A percentile compares a stretch with the other conserved stretches of the same genome.
Conservation (phyloP, 2,329 filamentous ascomycete genomes). For the Fusarium sp. region DNA sequence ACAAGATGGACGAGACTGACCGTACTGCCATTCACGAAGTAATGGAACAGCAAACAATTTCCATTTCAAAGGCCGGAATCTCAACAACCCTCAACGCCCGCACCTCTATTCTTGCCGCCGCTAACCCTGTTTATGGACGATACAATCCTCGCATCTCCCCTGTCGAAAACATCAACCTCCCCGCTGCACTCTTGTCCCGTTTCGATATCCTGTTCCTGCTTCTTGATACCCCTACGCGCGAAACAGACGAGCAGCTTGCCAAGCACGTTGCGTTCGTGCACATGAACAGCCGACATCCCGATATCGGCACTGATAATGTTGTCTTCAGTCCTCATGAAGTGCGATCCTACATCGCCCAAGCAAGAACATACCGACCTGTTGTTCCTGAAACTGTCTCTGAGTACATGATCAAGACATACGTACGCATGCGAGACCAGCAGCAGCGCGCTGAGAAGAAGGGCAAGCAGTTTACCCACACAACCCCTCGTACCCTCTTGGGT, state of each 20-base stretch:
- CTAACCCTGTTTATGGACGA: slow-evolving; percentile 95
- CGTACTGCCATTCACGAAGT: slow-evolving; percentile 87
- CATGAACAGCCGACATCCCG: slow-evolving; percentile 94
- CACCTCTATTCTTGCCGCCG: slow-evolving; percentile 93
- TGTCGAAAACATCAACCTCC: slow-evolving; percentile 98
- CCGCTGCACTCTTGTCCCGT: slow-evolving; percentile 94
- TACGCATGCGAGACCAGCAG: slow-evolving; percentile 91
- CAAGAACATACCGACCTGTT: slow-evolving; percentile 85
- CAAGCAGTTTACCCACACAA: slow-evolving; percentile 93
- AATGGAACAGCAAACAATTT: slow-evolving; percentile 89
- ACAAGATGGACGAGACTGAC: slow-evolving; percentile 90
- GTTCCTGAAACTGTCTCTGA: slow-evolving; percentile 89
- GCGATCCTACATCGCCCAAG: slow-evolving; percentile 93
- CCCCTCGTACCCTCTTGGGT: slow-evolving; percentile 90
- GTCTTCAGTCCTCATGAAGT: slow-evolving; percentile 94
- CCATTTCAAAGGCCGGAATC: slow-evolving; percentile 79
- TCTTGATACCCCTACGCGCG: slow-evolving; percentile 90
- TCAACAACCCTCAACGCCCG: slow-evolving; percentile 88
- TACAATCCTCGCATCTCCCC: slow-evolving; percentile 98
- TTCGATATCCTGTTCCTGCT: slow-evolving; percentile 98
- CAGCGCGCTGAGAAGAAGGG: slow-evolving; percentile 90
- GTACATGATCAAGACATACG: slow-evolving; percentile 97
- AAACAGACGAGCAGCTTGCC: slow-evolving; percentile 91
- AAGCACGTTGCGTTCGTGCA: slow-evolving; percentile 97
- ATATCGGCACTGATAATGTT: slow-evolving; percentile 68